These are phyloP conservation scores for Triticum monococcum DNA, from an alignment of 176 grass and related monocot genomes.

Conservation along the genomic window DNA sequence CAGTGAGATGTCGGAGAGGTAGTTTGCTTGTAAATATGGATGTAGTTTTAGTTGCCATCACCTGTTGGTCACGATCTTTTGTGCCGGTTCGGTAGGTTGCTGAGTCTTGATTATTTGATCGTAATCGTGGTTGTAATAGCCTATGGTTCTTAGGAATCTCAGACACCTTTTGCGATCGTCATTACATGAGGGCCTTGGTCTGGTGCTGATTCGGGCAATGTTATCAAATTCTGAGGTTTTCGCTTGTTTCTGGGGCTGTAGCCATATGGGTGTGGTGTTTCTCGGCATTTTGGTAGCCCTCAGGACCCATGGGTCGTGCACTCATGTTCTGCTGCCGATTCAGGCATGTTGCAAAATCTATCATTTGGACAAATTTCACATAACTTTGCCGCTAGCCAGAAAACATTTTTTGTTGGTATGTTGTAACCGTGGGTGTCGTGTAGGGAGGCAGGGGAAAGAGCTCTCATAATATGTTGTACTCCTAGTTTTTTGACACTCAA, in stretches of 20 bases:
- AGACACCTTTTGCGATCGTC: no score
- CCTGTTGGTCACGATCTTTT: not conserved
- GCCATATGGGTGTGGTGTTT: not conserved
- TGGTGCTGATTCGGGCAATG: not conserved
- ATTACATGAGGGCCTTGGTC: not conserved
- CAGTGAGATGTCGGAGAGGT: not conserved
- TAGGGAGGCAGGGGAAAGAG: not conserved
- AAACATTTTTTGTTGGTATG: not conserved
- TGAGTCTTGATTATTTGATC: not conserved
- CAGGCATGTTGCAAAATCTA: not conserved
- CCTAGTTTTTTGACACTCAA: no score
- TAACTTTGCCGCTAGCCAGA: not conserved
- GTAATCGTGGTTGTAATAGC: not conserved
- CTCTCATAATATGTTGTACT: no score
- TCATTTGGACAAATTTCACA: not conserved
- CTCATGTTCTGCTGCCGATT: not conserved
- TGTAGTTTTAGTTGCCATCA: not conserved
- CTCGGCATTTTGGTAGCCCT: no score
- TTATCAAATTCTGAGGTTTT: not conserved
- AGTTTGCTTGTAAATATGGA: slow-evolving; percentile 23
- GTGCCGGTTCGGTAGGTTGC: not conserved
- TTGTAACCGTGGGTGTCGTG: not conserved
- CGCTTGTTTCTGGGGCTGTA: not conserved
- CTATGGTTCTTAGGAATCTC: not conserved
- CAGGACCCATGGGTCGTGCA: no score